A percentile compares a stretch with the other conserved stretches of the same genome.
Conservation (phyloP, 2,329 filamentous ascomycete genomes). For the Fusarium sp. region DNA sequence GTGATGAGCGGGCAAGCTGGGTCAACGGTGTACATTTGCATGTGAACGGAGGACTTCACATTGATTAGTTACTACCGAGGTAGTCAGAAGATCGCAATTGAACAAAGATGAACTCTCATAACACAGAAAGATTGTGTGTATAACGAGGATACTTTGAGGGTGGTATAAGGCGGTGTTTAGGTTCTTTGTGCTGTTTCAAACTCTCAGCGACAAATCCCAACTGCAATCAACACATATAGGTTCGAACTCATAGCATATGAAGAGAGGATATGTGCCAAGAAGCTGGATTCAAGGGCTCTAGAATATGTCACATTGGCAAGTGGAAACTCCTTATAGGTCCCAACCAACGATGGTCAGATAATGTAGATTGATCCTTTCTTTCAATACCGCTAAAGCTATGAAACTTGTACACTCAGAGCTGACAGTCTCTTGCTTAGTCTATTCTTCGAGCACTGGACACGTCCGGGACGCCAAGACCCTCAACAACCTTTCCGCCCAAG, state of each 20-base stretch:
- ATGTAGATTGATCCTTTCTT: not conserved
- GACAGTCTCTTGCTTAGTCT: not conserved
- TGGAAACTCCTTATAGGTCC: too few relatives aligned
- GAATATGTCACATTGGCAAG: too few relatives aligned
- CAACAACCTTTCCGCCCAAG: not conserved
- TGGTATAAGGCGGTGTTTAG: too few relatives aligned
- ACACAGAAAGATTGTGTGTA: accelerated
- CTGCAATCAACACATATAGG: too few relatives aligned
- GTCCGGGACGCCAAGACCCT: not conserved
- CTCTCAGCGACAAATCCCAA: too few relatives aligned
- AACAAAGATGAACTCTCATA: not conserved
- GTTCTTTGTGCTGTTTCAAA: too few relatives aligned
- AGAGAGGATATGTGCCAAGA: too few relatives aligned
- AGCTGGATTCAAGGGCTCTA: too few relatives aligned
- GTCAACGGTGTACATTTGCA: not conserved
- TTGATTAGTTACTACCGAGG: not conserved
- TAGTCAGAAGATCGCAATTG: not conserved
- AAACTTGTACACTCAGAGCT: accelerated
- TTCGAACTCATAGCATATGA: too few relatives aligned
- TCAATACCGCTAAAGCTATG: accelerated
- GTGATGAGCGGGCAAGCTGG: not conserved
- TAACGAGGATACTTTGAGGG: too few relatives aligned
- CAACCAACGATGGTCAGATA: too few relatives aligned
- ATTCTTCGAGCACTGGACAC: not conserved
- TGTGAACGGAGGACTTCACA: not conserved